Evolutionary conservation across 352 stramenopile genomes (phyloP), one percentile per base, ranked within the genome.

Genomic region (Globisporangium okanoganense): DNA sequence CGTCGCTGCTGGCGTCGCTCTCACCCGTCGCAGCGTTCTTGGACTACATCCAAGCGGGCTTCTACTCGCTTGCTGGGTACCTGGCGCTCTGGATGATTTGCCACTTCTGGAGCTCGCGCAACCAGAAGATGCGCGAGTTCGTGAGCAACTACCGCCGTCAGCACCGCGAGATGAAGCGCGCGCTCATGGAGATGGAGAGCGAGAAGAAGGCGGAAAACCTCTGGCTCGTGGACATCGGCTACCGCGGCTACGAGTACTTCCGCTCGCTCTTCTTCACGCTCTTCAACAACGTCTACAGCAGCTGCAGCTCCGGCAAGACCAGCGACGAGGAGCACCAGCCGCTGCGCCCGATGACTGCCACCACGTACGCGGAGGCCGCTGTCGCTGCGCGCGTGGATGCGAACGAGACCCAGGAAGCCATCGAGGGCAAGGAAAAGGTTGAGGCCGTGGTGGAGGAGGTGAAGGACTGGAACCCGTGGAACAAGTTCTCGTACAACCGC

Each of bases 101-200:
- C 63, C 86, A 95, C 69, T 95, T 91, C 64, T 94, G 82, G 63
- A 95, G 86, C 69, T 69, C 79, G 48, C 79, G 86, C 22, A 94
- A 94, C 66, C 78, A 76, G 40, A 90, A 91, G 50, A 95, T 95
- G 86, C 85, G 86, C 50, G 80, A 93, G 70, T 91, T 93, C 61
- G 86, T 95, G 36, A 91, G 81, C 66, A 94, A 92, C 61, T 95
- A 95, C 58, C 77, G 85, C 33, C 82, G 86, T 24, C 76, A 81
- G 14, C 81, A 85, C 31, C 86, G 86, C 45, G 83, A 88, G 29
- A 76, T 94, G 63, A 81, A 92, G 58, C 81, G 82, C 49, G 69
- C 81, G 47, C 65, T 95, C 50, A 58, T 79, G 38, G 70, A 81
- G 6, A 92, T 91, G 69, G 81, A 93, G 61, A 85, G 82, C 49